Base-by-base conservation (phyloP, 768 basidiomycete genomes). In the Daedaleopsis nitida region DNA sequence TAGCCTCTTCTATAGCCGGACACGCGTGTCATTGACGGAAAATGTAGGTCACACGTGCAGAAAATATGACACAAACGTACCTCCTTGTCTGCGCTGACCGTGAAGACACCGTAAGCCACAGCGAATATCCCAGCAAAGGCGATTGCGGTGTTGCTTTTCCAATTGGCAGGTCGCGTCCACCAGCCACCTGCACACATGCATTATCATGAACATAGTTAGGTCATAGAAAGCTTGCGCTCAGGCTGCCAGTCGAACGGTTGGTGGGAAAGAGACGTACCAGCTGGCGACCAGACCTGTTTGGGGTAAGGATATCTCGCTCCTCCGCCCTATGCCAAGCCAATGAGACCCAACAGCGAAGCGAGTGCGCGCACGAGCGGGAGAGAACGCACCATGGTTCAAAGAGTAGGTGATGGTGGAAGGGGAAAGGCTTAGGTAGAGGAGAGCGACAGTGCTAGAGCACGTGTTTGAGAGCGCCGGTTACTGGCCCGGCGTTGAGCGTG, bases 251-350 rank as follows among this genome's bases (percentile, higher is more conserved):
- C 27, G 27, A 7, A 32, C 7, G 27, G 27, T 32, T 7, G 38
- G 45, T 44, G 47, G 42, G 21, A n/a, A 39, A n/a, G 55, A 37
- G 19, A 76, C 75, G 63, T 55, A 92, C 93, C 93, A 66, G 94
- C 82, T 70, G 96, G 95, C 23, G 94, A 89, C 93, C 94, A 98
- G 57, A 97, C 95, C 70, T 91, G 84, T 80, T 95, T 96, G 35
- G 94, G 95, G 74, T 89, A 97, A 10, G 94, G 93, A 81, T 92
- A 97, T 77, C 92, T 87, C 57, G 78, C 84, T 64, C 90, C 91
- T 76, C 91, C 91, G 49, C 91, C 91, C 91, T 92, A 44, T 19
- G 39, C 11, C 37, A 19, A 42, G 9, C 8, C 34, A n/a, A 14
- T 55, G n/a, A 44, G 56, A 56, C 17, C 19, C 43, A n/a, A 35